phyloP scores from a whole-genome alignment of 148 eudicot genomes.

The Persicaria tinctoria region DNA sequence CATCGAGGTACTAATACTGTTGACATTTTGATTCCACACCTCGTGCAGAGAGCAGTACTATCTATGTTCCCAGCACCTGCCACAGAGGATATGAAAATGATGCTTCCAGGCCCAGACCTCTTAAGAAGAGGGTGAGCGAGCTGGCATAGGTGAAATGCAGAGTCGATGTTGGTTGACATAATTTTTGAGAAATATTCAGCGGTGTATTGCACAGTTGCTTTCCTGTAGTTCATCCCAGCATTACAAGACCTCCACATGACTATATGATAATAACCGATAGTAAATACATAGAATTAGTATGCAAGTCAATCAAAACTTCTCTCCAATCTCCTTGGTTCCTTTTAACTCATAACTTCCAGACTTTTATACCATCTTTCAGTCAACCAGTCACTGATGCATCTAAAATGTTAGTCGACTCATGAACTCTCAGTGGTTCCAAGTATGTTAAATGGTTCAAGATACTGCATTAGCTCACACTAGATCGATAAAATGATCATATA shows the following conservation, averaged over 20 bases:
- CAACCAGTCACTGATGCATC: background rate
- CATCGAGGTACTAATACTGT: slow-evolving; percentile 8
- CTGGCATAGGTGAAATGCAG: slow-evolving; percentile 75
- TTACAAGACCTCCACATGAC: background rate
- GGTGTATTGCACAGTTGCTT: slow-evolving; percentile 54
- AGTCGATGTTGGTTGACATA: slow-evolving; percentile 78
- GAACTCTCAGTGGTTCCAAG: too few species aligned
- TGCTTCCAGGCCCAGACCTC: slow-evolving; percentile 62
- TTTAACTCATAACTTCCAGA: background rate
- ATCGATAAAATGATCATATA: too few species aligned
- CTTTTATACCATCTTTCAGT: background rate
- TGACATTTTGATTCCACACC: background rate
- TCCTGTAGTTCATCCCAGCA: slow-evolving; percentile 75
- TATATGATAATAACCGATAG: background rate
- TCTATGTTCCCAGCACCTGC: slow-evolving; percentile 41
- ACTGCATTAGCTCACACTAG: background rate
- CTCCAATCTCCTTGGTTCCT: background rate
- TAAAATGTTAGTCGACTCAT: background rate
- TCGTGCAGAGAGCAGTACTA: background rate
- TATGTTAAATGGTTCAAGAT: background rate
- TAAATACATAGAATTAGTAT: background rate
- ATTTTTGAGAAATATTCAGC: slow-evolving; percentile 56
- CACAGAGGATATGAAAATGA: slow-evolving; percentile 85
- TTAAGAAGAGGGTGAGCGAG: slow-evolving; percentile 76
- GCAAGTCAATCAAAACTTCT: background rate